Evolutionary conservation across 805 yeast genomes (phyloP).

Genomic region (Yamadazyma akitaensis): DNA sequence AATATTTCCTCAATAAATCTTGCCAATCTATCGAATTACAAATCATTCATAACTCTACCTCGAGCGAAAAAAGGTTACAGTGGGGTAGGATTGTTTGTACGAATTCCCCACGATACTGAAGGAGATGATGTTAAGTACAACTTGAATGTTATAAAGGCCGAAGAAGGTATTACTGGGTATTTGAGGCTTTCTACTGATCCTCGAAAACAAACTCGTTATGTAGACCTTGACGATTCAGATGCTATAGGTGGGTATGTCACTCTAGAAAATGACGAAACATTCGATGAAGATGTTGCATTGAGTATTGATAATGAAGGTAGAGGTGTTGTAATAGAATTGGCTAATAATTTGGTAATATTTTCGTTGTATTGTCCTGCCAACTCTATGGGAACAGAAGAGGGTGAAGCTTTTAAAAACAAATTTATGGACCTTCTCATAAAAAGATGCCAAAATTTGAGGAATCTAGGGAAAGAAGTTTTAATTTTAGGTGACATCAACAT

Average conservation of each 20-base stretch:
- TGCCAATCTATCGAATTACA: conserved; percentile 54
- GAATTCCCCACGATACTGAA: conserved; percentile 48
- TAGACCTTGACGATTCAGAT: conserved; percentile 15
- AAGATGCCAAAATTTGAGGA: conserved; percentile 56
- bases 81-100: conserved; percentile 84
- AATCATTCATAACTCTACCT: conserved; percentile 70
- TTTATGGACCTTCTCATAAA: conserved; percentile 60
- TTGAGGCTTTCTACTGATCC: conserved; percentile 20
- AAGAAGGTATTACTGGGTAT: conserved; percentile 87
- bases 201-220: conserved; percentile 12
- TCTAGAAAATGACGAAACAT: conserved; percentile 6
- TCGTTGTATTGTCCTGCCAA: conserved; percentile 90
- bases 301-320: conserved; percentile 83
- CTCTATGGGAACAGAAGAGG: conserved; percentile 67
- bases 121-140: conserved; percentile 27
- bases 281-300: conserved; percentile 34
- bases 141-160: conserved; percentile 66
- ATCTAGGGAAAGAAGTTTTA: conserved; percentile 62
- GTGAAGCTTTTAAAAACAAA: conserved; percentile 51
- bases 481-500: conserved; percentile 90
- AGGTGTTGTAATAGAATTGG: conserved; percentile 69
- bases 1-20: conserved; percentile 36
- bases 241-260: conserved; percentile 74
- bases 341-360: conserved; percentile 57
- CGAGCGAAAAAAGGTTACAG: conserved; percentile 73